phyloP scores from a whole-genome alignment of 192 early-diverging fungal species.

The Pilaira anomala region DNA sequence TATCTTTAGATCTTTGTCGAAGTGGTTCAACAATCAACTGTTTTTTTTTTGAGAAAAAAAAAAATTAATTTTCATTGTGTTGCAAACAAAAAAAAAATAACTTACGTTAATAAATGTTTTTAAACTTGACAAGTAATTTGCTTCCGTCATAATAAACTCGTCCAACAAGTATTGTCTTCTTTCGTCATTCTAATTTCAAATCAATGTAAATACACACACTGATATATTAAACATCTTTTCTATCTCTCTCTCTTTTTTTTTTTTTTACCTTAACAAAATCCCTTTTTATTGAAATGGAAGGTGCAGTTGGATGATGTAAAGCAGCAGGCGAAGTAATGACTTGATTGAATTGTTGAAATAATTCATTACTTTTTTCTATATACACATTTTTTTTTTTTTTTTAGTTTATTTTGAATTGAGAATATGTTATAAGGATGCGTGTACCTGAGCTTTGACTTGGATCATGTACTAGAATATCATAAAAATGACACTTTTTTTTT shows the following conservation, averaged over 20 bases:
- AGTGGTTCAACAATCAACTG: constrained; percentile 49
- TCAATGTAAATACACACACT: neutral
- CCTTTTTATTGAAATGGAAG: constrained; percentile 2
- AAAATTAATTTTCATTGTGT: no score
- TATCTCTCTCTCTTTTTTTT: neutral
- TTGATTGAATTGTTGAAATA: neutral
- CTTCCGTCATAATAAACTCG: constrained; percentile 56
- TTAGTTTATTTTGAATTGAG: neutral
- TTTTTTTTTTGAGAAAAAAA: no score
- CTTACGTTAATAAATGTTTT: constrained; percentile 39
- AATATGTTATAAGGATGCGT: no score
- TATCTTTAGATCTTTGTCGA: constrained; percentile 43
- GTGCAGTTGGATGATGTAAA: neutral
- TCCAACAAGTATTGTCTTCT: constrained; percentile 48
- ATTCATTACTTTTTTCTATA: constrained; percentile 4
- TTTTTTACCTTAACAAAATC: constrained; percentile 4
- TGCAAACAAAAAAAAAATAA: no score
- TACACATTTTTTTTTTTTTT: neutral
- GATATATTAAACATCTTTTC: no score
- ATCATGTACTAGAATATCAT: constrained; percentile 7
- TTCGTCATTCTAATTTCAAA: constrained; percentile 20
- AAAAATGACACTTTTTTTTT: constrained; percentile 12
- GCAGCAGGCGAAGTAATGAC: neutral
- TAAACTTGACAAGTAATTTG: constrained; percentile 56
- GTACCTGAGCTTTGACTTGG: constrained; percentile 14